A percentile compares a stretch with the other conserved stretches of the same genome.
phyloP scores from a whole-genome alignment of 768 basidiomycete genomes.

The Calocybe gangraenosa region DNA sequence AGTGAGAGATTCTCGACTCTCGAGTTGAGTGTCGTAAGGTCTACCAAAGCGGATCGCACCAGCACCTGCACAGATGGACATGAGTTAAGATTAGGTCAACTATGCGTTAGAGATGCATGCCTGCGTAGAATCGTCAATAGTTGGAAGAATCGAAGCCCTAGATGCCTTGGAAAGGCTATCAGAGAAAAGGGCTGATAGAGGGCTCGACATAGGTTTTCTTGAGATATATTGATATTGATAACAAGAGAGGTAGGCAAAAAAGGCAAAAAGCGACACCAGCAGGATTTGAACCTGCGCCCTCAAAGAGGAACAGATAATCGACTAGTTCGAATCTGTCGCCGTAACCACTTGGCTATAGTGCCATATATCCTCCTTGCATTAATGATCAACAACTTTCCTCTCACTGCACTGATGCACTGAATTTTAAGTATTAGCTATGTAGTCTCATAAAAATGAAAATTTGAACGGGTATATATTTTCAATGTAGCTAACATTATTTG shows the following conservation, averaged over 20 bases:
- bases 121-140: conserved; percentile 40
- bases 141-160: conserved; percentile 33
- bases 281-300: conserved; percentile 69
- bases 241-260: too few species aligned
- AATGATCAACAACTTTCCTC: too few species aligned
- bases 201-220: conserved; percentile 19
- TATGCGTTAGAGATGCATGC: conserved; percentile 18
- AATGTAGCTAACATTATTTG: conserved; percentile 25
- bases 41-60: conserved; percentile 47
- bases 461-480: neutral
- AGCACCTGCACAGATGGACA: conserved; percentile 41
- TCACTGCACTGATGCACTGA: too few species aligned
- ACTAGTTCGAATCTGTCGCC: conserved; percentile 63
- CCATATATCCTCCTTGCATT: too few species aligned
- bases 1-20: conserved; percentile 60
- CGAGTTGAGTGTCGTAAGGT: conserved; percentile 50
- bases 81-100: neutral
- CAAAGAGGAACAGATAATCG: conserved; percentile 58
- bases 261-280: conserved; percentile 44
- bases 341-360: conserved; percentile 76
- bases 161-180: conserved; percentile 32
- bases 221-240: too few species aligned
- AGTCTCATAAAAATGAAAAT: too few species aligned
- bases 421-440: too few species aligned
- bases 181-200: conserved; percentile 36